phyloP scores from a whole-genome alignment of 2,329 filamentous ascomycete species.

The Cladophialophora bantiana region DNA sequence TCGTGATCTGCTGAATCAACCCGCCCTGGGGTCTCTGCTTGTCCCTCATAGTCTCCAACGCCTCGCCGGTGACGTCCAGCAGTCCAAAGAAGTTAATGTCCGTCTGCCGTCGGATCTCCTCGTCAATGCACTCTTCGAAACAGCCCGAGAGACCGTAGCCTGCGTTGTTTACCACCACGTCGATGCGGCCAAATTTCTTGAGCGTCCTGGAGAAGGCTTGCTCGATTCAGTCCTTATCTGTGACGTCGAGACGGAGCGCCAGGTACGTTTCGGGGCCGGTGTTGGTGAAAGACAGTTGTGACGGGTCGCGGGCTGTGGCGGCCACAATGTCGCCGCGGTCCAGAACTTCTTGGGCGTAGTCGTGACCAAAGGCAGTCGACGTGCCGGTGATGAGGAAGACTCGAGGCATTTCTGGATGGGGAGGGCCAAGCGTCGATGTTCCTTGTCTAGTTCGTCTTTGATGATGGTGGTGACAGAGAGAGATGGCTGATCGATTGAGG shows the following conservation, averaged over 20 bases:
- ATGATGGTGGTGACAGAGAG: not conserved
- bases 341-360: conserved; percentile 49
- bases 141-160: conserved; percentile 63
- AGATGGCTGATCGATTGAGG: not conserved
- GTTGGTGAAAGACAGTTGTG: conserved; percentile 31
- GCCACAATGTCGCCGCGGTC: conserved; percentile 52
- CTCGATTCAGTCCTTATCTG: conserved; percentile 51
- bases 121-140: conserved; percentile 60
- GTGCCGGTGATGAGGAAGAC: conserved; percentile 53
- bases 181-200: conserved; percentile 61
- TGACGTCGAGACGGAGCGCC: conserved; percentile 61
- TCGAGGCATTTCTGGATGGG: conserved; percentile 22
- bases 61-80: conserved; percentile 57
- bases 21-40: conserved; percentile 52
- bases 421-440: not conserved
- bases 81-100: conserved; percentile 68
- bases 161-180: conserved; percentile 68
- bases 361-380: conserved; percentile 54
- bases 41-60: conserved; percentile 42
- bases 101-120: conserved; percentile 61
- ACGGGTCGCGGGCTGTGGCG: conserved; percentile 51
- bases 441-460: not conserved
- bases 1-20: conserved; percentile 63
- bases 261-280: conserved; percentile 53
- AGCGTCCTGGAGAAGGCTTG: conserved; percentile 52